Evolutionary conservation across 345 rosid species (phyloP).

Genomic region (Ceriops decandra): DNA sequence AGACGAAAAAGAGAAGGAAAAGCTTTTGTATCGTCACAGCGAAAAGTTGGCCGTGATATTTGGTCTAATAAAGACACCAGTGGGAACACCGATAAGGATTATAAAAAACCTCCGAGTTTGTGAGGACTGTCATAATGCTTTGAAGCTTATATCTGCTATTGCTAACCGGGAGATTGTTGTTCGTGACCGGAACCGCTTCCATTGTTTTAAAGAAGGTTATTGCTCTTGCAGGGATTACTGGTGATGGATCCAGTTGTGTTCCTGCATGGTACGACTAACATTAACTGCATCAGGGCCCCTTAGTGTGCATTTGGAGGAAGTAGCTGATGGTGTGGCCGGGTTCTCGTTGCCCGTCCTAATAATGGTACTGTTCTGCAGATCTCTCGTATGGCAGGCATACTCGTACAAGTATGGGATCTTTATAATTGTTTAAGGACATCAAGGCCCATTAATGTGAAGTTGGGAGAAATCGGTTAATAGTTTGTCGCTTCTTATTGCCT

Average conservation of each 20-base stretch:
- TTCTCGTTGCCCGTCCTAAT: no score
- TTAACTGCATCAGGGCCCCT: no score
- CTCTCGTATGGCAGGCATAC: no score
- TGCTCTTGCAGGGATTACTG: constrained; percentile 17
- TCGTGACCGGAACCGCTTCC: constrained; percentile 19
- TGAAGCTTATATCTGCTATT: constrained; percentile 11
- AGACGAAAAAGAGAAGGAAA: constrained; percentile 20
- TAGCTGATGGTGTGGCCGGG: no score
- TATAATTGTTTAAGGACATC: no score
- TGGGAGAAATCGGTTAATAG: no score
- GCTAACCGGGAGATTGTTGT: constrained; percentile 15
- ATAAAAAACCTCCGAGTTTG: constrained; percentile 19
- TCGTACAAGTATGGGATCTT: no score
- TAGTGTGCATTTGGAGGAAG: no score
- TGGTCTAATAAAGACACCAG: constrained; percentile 12
- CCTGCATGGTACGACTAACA: no score
- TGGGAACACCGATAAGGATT: constrained; percentile 11
- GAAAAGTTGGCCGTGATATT: constrained; percentile 20
- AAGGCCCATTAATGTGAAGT: no score
- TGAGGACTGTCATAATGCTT: constrained; percentile 19
- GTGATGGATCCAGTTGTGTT: neutral
- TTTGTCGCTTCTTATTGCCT: no score
- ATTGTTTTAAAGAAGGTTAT: constrained; percentile 10
- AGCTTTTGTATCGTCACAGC: constrained; percentile 2
- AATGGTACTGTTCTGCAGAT: no score